Percentiles rank a stretch among this genome's conserved stretches.
Evolutionary conservation across 257 asterid genomes (phyloP).

Genomic region (Nicotiana undulata): DNA sequence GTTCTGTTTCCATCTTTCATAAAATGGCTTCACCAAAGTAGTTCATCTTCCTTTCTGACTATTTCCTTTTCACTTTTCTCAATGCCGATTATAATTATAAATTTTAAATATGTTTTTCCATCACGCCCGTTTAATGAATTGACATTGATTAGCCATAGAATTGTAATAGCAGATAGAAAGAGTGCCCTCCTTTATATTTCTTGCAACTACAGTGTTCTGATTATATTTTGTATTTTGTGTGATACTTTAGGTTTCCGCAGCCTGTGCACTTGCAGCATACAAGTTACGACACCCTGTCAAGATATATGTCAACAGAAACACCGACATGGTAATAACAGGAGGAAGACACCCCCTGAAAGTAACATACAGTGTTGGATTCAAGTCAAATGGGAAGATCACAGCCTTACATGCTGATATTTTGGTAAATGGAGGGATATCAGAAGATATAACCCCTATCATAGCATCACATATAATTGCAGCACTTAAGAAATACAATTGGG

Average conservation of each 20-base stretch:
- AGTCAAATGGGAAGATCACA: conserved; percentile 59
- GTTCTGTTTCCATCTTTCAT: too few species aligned
- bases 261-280: conserved; percentile 76
- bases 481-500: conserved; percentile 63
- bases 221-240: background rate
- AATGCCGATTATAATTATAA: too few species aligned
- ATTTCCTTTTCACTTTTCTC: too few species aligned
- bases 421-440: conserved; percentile 47
- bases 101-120: too few species aligned
- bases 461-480: conserved; percentile 31
- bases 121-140: too few species aligned
- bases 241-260: conserved; percentile 46
- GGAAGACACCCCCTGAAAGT: conserved; percentile 79
- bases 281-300: conserved; percentile 56
- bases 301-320: conserved; percentile 53
- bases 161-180: too few species aligned
- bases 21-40: too few species aligned
- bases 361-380: conserved; percentile 58
- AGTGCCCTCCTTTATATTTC: too few species aligned
- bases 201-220: background rate
- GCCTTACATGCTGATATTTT: conserved; percentile 58
- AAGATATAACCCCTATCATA: conserved; percentile 50
- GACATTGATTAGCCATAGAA: too few species aligned
- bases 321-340: conserved; percentile 61
- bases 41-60: too few species aligned